Conservation (phyloP, 2,329 filamentous ascomycete genomes). For the Cladosporium sp. region DNA sequence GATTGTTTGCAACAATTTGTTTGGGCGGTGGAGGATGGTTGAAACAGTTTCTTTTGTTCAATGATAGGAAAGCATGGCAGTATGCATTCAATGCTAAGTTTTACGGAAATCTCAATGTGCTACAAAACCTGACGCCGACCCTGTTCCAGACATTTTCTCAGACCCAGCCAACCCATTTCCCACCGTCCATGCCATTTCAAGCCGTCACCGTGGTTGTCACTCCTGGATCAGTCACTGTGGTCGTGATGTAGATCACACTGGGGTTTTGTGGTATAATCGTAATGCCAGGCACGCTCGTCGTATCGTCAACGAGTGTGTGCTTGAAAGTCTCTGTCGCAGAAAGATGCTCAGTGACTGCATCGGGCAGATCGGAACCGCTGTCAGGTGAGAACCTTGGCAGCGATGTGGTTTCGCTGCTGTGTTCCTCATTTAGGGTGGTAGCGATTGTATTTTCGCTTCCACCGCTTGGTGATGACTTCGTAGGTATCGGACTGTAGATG, state of each 20-base stretch:
- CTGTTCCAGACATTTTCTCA: too few species aligned
- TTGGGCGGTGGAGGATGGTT: too few species aligned
- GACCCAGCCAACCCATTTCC: background rate
- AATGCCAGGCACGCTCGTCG: conserved; percentile 1
- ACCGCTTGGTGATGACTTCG: background rate
- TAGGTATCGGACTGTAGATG: background rate
- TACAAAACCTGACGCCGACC: too few species aligned
- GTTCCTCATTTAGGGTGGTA: background rate
- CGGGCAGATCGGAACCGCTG: background rate
- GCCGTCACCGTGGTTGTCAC: conserved; percentile 13
- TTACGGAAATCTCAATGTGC: too few species aligned
- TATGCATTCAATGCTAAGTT: too few species aligned
- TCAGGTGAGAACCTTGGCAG: background rate
- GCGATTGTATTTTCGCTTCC: background rate
- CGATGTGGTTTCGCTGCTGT: background rate
- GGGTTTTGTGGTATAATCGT: conserved; percentile 9
- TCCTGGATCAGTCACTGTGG: conserved; percentile 8
- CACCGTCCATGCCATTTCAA: background rate
- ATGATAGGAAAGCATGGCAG: too few species aligned
- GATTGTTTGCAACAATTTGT: too few species aligned
- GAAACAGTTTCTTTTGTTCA: too few species aligned
- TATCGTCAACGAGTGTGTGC: background rate
- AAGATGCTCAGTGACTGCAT: background rate
- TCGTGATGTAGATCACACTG: conserved; percentile 10
- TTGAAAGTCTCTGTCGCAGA: background rate